A percentile compares a stretch with the other conserved stretches of the same genome.
These are phyloP conservation scores for Helicostylum pulchrum DNA, from an alignment of 192 early-diverging fungal genomes.

Conservation along the genomic window DNA sequence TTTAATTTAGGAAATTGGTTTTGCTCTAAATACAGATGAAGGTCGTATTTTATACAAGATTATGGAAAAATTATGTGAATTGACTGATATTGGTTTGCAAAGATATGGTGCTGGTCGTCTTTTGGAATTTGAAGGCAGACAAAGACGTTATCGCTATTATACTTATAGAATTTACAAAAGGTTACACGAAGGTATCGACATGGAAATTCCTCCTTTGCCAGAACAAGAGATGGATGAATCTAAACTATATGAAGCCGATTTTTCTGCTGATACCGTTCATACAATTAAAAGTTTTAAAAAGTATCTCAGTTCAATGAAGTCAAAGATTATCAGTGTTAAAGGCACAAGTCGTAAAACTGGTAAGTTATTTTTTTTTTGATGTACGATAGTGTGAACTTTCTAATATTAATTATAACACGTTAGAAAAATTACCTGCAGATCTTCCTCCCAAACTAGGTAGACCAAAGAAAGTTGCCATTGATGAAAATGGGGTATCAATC, in stretches of 20 bases:
- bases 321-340: too few species aligned
- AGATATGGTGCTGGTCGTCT: constrained; percentile 11
- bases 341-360: too few species aligned
- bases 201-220: neutral
- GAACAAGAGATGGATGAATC: constrained; percentile 1
- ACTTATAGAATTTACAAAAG: constrained; percentile 1
- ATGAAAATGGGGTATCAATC: too few species aligned
- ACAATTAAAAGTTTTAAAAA: too few species aligned
- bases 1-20: constrained; percentile 14
- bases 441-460: too few species aligned
- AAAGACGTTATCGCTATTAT: constrained; percentile 19
- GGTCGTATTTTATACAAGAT: constrained; percentile 1
- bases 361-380: too few species aligned
- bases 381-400: too few species aligned
- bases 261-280: too few species aligned
- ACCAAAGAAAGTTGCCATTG: too few species aligned
- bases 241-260: neutral
- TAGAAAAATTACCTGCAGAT: too few species aligned
- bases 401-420: too few species aligned
- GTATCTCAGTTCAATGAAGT: too few species aligned
- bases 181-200: neutral
- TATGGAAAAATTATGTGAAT: constrained; percentile 8
- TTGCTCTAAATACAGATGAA: neutral
- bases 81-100: neutral
- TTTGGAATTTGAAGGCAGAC: constrained; percentile 22